Evolutionary conservation across 2,329 filamentous ascomycete species (phyloP), one percentile per base, ranked within the genome.

Genomic region (Exophiala sp.): DNA sequence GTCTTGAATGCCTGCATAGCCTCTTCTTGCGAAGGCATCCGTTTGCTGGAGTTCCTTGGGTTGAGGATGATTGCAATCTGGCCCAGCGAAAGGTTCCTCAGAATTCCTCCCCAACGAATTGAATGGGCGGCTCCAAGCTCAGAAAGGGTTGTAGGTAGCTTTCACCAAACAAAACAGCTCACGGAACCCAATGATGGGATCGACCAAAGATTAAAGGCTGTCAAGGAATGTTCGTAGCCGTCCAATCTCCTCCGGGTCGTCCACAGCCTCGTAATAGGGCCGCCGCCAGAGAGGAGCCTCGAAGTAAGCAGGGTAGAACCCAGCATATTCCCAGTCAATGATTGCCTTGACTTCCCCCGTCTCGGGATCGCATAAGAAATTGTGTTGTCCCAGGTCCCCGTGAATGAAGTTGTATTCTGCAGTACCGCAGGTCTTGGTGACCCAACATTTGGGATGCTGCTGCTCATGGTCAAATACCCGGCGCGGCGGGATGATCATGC

Each of bases 21-120:
- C 29, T 87, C 87, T 38, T 88, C 83, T 24, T 96, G 88, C 23
- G 85, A 79, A 1, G 91, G 91, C 89, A 97, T 95, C 62, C n/a
- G n/a, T n/a, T n/a, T n/a, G n/a, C n/a, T n/a, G n/a, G n/a, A n/a
- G n/a, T n/a, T n/a, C n/a, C n/a, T n/a, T n/a, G n/a, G n/a, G n/a
- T n/a, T n/a, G n/a, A n/a, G n/a, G n/a, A n/a, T n/a, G n/a, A n/a
- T n/a, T n/a, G n/a, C n/a, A n/a, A n/a, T n/a, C n/a, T n/a, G n/a
- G n/a, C n/a, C n/a, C n/a, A n/a, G n/a, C n/a, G n/a, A n/a, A n/a
- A n/a, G n/a, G n/a, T n/a, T n/a, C n/a, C n/a, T n/a, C n/a, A n/a
- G n/a, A n/a, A n/a, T n/a, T n/a, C n/a, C n/a, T n/a, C n/a, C n/a
- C n/a, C n/a, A n/a, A n/a, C n/a, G n/a, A n/a, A n/a, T n/a, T n/a